Evolutionary conservation across 495 filamentous ascomycete genomes (phyloP), one percentile per base, ranked within the genome.

Genomic region (Penicillium verhagenii): DNA sequence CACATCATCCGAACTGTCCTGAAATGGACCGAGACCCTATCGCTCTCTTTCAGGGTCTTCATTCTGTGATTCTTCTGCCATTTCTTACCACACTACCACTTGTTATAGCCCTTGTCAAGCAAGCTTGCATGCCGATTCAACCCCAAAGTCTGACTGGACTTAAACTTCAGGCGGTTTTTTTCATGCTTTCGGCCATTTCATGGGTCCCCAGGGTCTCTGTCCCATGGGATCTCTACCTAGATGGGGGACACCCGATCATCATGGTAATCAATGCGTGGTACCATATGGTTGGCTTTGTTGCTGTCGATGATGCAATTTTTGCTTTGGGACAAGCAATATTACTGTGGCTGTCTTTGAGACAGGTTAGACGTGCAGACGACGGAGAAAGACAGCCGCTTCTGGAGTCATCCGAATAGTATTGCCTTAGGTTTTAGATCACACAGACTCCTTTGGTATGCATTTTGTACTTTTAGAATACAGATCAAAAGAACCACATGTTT

Each of bases 401-500:
- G 33, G 33, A 4, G 14, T 16, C 14, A n/a, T 14, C 0, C 14
- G 4, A n/a, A 5, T 35, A 16, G 3, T n/a, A n/a, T 35, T 2
- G 11, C 26, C 10, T 28, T 28, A 5, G 10, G 26, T 28, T 1
- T 9, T 28, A 28, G 26, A 28, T 28, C 26, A 28, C 26, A 28
- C 10, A 3, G 26, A 28, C 26, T 9, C 10, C 10, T 28, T 28
- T 28, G n/a, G n/a, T n/a, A n/a, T n/a, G n/a, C n/a, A 28, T 28
- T 28, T 28, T 3, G 6, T 1, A 3, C 2, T 28, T 28, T 28
- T 28, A n/a, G n/a, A n/a, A n/a, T n/a, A n/a, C n/a, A n/a, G n/a
- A n/a, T n/a, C n/a, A n/a, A n/a, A n/a, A 38, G 50, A 52, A 21
- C 50, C 50, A 38, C 50, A 31, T 52, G 6, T 21, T 31, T 43